Evolutionary conservation across 2,329 filamentous ascomycete species (phyloP).

Genomic region (Didymella arachidicola): DNA sequence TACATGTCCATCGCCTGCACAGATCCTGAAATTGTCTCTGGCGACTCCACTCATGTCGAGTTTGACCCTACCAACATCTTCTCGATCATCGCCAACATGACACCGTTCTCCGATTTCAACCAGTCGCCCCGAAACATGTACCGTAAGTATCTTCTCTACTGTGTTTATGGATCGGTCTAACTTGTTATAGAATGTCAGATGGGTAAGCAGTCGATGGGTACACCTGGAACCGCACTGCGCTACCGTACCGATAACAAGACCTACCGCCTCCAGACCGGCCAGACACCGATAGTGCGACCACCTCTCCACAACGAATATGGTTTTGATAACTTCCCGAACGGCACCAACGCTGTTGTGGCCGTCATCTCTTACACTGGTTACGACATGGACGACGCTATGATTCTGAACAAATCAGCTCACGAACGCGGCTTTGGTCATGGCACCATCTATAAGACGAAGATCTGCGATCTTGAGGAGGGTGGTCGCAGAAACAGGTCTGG

Average conservation of each 20-base stretch:
- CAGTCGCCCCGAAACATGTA: conserved; percentile 99
- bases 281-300: conserved; percentile 90
- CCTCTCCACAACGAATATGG: conserved; percentile 96
- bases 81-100: conserved; percentile 98
- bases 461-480: conserved; percentile 84
- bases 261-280: conserved; percentile 92
- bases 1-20: conserved; percentile 98
- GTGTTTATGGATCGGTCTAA: background rate
- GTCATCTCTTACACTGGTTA: conserved; percentile 99
- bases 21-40: conserved; percentile 86
- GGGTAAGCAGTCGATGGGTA: conserved; percentile 99
- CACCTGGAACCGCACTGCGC: conserved; percentile 81
- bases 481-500: conserved; percentile 68
- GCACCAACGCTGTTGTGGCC: conserved; percentile 92
- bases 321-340: conserved; percentile 97
- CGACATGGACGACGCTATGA: conserved; percentile 99
- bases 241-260: conserved; percentile 97
- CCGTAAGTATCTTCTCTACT: background rate
- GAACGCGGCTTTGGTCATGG: conserved; percentile 96
- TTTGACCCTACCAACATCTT: conserved; percentile 95
- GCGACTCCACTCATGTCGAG: conserved; percentile 91
- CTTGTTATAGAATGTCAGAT: conserved; percentile 58
- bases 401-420: conserved; percentile 95
- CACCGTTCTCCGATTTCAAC: conserved; percentile 98
- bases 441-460: conserved; percentile 97